Evolutionary conservation across 2,329 filamentous ascomycete species (phyloP).

Genomic region (Apiospora hydei): DNA sequence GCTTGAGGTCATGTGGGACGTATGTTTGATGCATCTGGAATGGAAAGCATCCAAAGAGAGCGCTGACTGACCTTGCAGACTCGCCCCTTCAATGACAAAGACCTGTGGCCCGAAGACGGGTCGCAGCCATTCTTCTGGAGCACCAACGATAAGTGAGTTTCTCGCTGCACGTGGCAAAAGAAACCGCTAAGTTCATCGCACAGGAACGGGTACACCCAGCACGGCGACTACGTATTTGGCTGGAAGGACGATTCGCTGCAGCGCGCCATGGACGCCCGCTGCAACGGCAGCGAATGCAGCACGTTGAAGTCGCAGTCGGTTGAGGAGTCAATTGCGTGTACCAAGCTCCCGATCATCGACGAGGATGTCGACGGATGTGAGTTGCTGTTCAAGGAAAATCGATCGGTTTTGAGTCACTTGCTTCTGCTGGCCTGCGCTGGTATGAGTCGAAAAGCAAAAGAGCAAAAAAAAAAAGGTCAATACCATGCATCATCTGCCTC

Average conservation of each 20-base stretch:
- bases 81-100: conserved; percentile 41
- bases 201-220: conserved; percentile 48
- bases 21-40: not conserved
- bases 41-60: no score
- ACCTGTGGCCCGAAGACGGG: conserved; percentile 44
- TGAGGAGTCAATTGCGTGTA: conserved; percentile 34
- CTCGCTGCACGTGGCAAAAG: not conserved
- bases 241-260: conserved; percentile 46
- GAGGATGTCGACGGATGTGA: conserved; percentile 38
- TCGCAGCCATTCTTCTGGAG: conserved; percentile 41
- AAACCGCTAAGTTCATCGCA: conserved; percentile 41
- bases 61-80: conserved; percentile 35
- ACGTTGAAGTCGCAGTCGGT: conserved; percentile 33
- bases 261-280: conserved; percentile 41
- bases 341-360: conserved; percentile 30
- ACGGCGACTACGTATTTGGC: conserved; percentile 46
- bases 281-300: conserved; percentile 42
- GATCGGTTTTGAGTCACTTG: no score
- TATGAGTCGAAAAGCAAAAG: no score
- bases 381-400: not conserved
- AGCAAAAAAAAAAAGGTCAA: not conserved
- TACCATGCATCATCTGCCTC: not conserved
- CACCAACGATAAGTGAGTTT: conserved; percentile 38
- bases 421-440: no score
- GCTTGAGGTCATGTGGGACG: conserved; percentile 51